Percentiles rank a stretch among this genome's conserved stretches.
Evolutionary conservation across 106 monocot species (phyloP).

Genomic region (Platanthera zijinensis): DNA sequence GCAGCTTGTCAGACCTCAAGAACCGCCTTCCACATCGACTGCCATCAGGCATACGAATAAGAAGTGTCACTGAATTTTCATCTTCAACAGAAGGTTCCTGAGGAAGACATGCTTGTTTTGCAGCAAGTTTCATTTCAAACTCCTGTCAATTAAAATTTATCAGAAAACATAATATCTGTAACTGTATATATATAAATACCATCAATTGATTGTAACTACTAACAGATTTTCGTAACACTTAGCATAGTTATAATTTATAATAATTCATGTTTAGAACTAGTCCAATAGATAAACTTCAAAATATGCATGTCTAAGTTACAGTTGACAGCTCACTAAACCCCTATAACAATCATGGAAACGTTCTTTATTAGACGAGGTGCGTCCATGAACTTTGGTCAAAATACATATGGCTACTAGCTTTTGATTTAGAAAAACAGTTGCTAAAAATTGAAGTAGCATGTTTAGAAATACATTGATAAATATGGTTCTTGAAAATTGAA

Average conservation of each 20-base stretch:
- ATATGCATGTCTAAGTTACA: neutral
- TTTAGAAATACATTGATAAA: neutral
- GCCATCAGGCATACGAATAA: constrained; percentile 92
- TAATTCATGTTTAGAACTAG: neutral
- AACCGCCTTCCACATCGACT: constrained; percentile 81
- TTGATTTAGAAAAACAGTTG: neutral
- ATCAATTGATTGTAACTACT: neutral
- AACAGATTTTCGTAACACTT: neutral
- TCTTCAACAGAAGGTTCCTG: constrained; percentile 60
- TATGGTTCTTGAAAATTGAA: neutral
- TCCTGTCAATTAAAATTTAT: constrained; percentile 34
- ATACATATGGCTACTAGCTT: neutral
- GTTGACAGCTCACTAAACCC: neutral
- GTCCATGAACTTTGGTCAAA: neutral
- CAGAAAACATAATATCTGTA: neutral
- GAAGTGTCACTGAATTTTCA: constrained; percentile 75
- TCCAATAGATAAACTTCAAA: neutral
- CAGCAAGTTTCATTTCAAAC: constrained; percentile 59
- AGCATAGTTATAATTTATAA: neutral
- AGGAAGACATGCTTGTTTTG: constrained; percentile 76
- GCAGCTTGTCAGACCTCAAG: constrained; percentile 85
- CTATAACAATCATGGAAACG: neutral
- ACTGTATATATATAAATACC: neutral
- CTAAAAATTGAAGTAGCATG: neutral
- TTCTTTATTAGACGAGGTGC: neutral